These are phyloP conservation scores for Naumovozyma baii DNA, from an alignment of 805 yeast species.

Conservation along the genomic window DNA sequence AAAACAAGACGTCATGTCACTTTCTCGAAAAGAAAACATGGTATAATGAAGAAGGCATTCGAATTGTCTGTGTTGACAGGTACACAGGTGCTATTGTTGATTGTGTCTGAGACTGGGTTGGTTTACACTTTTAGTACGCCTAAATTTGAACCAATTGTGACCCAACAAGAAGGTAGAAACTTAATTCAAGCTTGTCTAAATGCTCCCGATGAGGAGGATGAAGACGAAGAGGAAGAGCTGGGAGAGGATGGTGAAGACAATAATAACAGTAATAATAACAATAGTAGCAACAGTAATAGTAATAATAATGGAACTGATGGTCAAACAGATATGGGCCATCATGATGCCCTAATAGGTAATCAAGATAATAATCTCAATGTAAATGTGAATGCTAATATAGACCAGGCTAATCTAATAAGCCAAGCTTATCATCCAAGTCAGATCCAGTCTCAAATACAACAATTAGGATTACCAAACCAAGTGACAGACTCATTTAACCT, in stretches of 20 bases:
- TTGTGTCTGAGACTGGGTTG: slow-evolving; percentile 92
- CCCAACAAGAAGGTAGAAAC: slow-evolving; percentile 93
- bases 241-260: slow-evolving; percentile 25
- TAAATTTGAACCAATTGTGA: slow-evolving; percentile 90
- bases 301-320: slow-evolving; percentile 9
- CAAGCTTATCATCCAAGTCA: not conserved
- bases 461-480: not conserved
- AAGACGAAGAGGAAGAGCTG: slow-evolving; percentile 50
- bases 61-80: slow-evolving; percentile 93
- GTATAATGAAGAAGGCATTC: slow-evolving; percentile 97
- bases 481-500: not conserved
- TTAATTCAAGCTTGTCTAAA: slow-evolving; percentile 92
- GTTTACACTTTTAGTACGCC: slow-evolving; percentile 98
- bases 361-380: not conserved
- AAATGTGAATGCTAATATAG: not conserved
- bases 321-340: not conserved
- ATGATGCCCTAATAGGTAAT: not conserved
- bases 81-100: slow-evolving; percentile 86
- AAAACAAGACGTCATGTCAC: slow-evolving; percentile 96
- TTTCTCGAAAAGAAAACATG: slow-evolving; percentile 94
- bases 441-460: not conserved
- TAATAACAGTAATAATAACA: slow-evolving; percentile 13
- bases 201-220: slow-evolving; percentile 76
- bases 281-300: slow-evolving; percentile 14
- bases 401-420: not conserved